A percentile compares a stretch with the other conserved stretches of the same genome.
These are phyloP conservation scores for Ajuga reptans DNA, from an alignment of 305 asterid species.

Conservation along the genomic window DNA sequence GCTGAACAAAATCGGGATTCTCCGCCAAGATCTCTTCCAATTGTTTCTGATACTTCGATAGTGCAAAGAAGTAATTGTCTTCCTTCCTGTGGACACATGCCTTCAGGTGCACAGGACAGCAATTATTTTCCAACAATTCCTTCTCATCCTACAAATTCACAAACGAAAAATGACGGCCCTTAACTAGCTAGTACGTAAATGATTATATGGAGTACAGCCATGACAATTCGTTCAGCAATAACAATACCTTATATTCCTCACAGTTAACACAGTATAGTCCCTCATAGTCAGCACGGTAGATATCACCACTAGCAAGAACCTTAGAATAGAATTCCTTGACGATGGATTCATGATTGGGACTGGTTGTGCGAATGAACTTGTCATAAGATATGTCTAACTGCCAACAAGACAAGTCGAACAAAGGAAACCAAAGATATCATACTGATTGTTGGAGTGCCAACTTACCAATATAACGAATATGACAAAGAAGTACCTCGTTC, in stretches of 20 bases:
- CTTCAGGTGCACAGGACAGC: slow-evolving; percentile 89
- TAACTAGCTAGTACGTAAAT: slow-evolving; percentile 8
- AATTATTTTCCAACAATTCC: slow-evolving; percentile 74
- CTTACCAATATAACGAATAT: background rate
- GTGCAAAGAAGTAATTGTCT: slow-evolving; percentile 92
- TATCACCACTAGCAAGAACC: slow-evolving; percentile 81
- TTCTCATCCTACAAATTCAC: slow-evolving; percentile 66
- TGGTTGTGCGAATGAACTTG: slow-evolving; percentile 85
- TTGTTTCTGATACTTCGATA: slow-evolving; percentile 76
- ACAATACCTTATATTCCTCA: slow-evolving; percentile 89
- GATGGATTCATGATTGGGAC: slow-evolving; percentile 62
- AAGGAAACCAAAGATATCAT: slow-evolving; percentile 6
- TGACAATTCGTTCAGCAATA: slow-evolving; percentile 1
- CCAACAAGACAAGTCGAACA: slow-evolving; percentile 23
- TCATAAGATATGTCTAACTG: slow-evolving; percentile 84
- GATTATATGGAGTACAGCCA: background rate
- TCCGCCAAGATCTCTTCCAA: slow-evolving; percentile 54
- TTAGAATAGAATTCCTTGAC: slow-evolving; percentile 77
- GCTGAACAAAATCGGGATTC: slow-evolving; percentile 79
- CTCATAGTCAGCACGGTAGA: slow-evolving; percentile 85
- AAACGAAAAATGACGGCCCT: background rate
- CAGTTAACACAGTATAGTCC: slow-evolving; percentile 92
- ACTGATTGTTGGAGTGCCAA: background rate
- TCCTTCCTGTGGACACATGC: slow-evolving; percentile 82
- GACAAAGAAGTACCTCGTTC: slow-evolving; percentile 49